Base-by-base conservation (phyloP, 495 filamentous ascomycete species). In the Podospora pseudocomata region DNA sequence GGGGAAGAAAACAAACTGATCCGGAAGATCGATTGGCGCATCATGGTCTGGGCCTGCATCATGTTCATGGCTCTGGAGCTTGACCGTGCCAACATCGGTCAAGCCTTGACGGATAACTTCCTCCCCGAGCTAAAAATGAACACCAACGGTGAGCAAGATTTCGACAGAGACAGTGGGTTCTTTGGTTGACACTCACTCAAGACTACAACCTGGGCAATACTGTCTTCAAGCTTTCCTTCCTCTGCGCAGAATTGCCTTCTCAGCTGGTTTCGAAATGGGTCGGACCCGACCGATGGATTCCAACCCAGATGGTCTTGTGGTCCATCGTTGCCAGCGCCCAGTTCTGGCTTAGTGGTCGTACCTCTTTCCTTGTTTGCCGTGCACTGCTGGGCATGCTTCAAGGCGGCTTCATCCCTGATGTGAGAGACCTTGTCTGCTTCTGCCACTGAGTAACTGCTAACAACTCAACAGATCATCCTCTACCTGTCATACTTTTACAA, bases 21-120 rank as follows among this genome's bases (percentile, higher is more conserved):
- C 13, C 73, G 76, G 53, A 81, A 79, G 67, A 74, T 82, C 23
- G 80, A 82, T 66, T 74, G 74, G 65, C 71, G 74, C 0, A 81
- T 82, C 69, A 81, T 81, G 78, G 66, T 77, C 27, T 93, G 88
- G 80, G 87, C 87, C 5, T 93, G 91, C 70, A 74, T 94, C 28
- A 94, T 91, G 77, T 94, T 95, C 77, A 93, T 94, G 65, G 90
- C 90, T 0, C 84, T 96, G 30, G 91, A 96, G 69, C 80, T 94
- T 2, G 92, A 96, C 72, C 83, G 92, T 57, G 88, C 89, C 23
- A 96, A 94, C 76, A 71, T 82, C 6, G 2, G 64, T 28, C 80
- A 83, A 64, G 77, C 80, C 0, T 39, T 80, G 44, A 78, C 80
- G 0, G 79, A 83, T 60, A 75, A 79, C 16, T 81, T 82, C 34